Percentiles rank a stretch among this genome's conserved stretches.
These are phyloP conservation scores for Thermothelomyces thermophilus DNA, from an alignment of 2,329 filamentous ascomycete genomes.

Conservation along the genomic window DNA sequence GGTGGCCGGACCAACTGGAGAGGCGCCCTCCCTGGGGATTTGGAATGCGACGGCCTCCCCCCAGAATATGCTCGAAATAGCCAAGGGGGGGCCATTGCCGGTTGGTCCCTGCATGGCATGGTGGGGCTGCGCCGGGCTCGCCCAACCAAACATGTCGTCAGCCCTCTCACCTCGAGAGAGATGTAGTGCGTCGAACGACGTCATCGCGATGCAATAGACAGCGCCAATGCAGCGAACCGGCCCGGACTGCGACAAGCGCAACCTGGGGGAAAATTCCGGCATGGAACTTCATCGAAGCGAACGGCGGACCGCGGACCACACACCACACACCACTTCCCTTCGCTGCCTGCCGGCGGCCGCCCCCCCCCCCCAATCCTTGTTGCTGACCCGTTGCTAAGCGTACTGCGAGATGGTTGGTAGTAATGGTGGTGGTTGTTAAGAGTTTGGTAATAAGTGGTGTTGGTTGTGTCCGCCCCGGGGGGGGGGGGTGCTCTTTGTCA, in stretches of 20 bases:
- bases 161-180: slow-evolving; percentile 5
- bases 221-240: background rate
- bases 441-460: too few species aligned
- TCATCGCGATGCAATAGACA: slow-evolving; percentile 22
- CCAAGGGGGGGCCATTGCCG: background rate
- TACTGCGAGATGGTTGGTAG: too few species aligned
- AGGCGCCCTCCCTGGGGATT: background rate
- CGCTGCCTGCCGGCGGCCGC: too few species aligned
- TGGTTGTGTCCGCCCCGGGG: too few species aligned
- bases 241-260: background rate
- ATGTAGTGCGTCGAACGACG: slow-evolving; percentile 19
- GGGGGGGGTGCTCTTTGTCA: too few species aligned
- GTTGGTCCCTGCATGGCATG: slow-evolving; percentile 4
- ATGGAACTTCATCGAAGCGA: slow-evolving; percentile 1
- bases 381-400: background rate
- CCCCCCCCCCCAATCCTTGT: too few species aligned
- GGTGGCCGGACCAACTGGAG: background rate
- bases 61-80: slow-evolving; percentile 4
- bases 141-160: slow-evolving; percentile 16
- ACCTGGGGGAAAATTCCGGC: slow-evolving; percentile 1
- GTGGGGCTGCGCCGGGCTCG: background rate
- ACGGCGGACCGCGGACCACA: too few species aligned
- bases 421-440: too few species aligned
- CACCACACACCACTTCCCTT: too few species aligned
- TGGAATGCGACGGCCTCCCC: background rate